phyloP scores from a whole-genome alignment of 2,329 filamentous ascomycete species.

The Colletotrichum gloeosporioides region DNA sequence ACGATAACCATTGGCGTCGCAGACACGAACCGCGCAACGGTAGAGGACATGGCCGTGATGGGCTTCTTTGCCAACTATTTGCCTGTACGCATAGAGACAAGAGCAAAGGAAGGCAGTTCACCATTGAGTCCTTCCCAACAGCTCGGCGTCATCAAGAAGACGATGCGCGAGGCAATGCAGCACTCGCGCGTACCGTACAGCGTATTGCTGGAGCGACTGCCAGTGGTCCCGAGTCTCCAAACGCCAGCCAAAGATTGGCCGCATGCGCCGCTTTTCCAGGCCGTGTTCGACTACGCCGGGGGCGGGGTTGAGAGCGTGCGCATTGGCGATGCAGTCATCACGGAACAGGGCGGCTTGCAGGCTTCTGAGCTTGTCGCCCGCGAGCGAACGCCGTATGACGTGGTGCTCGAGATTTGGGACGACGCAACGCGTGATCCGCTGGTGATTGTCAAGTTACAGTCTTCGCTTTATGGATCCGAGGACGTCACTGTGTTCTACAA shows the following conservation, averaged over 20 bases:
- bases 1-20: conserved; percentile 48
- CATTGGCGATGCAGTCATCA: neutral
- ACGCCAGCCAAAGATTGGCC: neutral
- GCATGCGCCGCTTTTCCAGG: neutral
- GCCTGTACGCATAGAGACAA: conserved; percentile 42
- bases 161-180: neutral
- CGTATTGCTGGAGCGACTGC: neutral
- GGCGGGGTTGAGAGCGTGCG: neutral
- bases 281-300: neutral
- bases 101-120: neutral
- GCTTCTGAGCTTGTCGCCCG: neutral
- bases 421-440: neutral
- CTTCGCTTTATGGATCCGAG: neutral
- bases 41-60: conserved; percentile 35
- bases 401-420: conserved; percentile 1
- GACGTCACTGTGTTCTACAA: neutral
- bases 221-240: neutral
- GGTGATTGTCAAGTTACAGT: neutral
- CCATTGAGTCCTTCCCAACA: neutral
- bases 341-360: neutral
- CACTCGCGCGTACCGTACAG: neutral
- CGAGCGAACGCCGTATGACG: conserved; percentile 1
- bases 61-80: conserved; percentile 56
- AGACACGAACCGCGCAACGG: conserved; percentile 46
- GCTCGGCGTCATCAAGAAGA: neutral